Evolutionary conservation across 352 stramenopile genomes (phyloP).

Genomic region (Pythium biforme): DNA sequence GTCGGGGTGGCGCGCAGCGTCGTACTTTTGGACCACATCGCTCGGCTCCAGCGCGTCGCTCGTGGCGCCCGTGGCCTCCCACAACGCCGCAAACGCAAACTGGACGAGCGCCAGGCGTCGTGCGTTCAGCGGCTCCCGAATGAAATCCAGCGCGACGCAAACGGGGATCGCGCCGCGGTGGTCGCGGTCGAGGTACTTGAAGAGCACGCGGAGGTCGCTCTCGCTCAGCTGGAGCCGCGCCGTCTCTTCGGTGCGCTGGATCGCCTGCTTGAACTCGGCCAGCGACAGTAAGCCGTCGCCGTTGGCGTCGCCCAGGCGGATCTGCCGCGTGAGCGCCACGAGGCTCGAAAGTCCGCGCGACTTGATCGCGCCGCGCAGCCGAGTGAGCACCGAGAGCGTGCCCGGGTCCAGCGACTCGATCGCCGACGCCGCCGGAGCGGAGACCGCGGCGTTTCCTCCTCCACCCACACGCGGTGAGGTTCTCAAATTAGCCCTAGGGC

Average conservation of each 20-base stretch:
- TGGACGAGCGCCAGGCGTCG: constrained; percentile 66
- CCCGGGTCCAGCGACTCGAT: constrained; percentile 45
- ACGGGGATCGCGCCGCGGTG: constrained; percentile 65
- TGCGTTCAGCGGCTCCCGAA: constrained; percentile 79
- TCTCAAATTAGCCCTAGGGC: background rate
- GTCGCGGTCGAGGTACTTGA: constrained; percentile 78
- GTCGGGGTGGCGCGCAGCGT: constrained; percentile 68
- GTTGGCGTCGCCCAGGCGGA: constrained; percentile 73
- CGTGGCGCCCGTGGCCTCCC: background rate
- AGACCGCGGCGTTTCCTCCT: background rate
- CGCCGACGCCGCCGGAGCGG: background rate
- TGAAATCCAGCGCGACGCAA: constrained; percentile 77
- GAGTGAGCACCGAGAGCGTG: constrained; percentile 53
- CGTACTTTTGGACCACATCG: constrained; percentile 67
- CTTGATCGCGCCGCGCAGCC: constrained; percentile 47
- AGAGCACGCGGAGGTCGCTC: constrained; percentile 69
- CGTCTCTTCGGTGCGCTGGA: constrained; percentile 44
- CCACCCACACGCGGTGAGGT: constrained; percentile 10
- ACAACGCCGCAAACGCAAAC: constrained; percentile 54
- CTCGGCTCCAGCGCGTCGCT: constrained; percentile 45
- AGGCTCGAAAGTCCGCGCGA: constrained; percentile 55
- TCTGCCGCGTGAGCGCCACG: constrained; percentile 62
- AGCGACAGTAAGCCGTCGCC: constrained; percentile 61
- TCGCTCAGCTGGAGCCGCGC: constrained; percentile 51
- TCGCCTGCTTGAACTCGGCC: constrained; percentile 71